Conservation (phyloP, 2,329 filamentous ascomycete genomes). For the Penicillium frequentans region DNA sequence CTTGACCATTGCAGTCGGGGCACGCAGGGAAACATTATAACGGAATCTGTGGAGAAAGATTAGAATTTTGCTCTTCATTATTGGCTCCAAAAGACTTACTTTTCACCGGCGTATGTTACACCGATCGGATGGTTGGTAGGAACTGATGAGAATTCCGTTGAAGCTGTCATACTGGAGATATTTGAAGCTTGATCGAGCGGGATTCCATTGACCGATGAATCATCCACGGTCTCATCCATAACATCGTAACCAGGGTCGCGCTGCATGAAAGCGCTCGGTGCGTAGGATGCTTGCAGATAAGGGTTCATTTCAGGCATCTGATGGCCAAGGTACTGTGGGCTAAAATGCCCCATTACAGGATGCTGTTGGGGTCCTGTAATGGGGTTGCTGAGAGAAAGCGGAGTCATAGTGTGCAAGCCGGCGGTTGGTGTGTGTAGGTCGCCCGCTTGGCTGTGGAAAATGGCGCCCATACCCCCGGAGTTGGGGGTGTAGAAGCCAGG, state of each 20-base stretch:
- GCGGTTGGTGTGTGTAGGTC: conserved; percentile 83
- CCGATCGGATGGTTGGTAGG: conserved; percentile 16
- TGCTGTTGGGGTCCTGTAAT: conserved; percentile 61
- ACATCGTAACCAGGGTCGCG: conserved; percentile 78
- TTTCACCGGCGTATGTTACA: conserved; percentile 50
- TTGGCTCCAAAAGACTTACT: conserved; percentile 39
- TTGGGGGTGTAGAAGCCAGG: conserved; percentile 87
- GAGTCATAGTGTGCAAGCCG: conserved; percentile 72
- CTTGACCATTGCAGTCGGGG: conserved; percentile 91
- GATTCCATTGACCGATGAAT: conserved; percentile 62
- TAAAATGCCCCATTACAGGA: conserved; percentile 68
- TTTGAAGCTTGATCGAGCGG: conserved; percentile 58
- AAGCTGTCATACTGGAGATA: conserved; percentile 45
- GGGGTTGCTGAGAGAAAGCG: conserved; percentile 73
- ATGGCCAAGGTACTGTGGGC: conserved; percentile 55
- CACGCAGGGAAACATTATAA: conserved; percentile 85
- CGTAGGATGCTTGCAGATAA: conserved; percentile 68
- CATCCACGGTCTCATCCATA: conserved; percentile 68
- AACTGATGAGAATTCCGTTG: conserved; percentile 27
- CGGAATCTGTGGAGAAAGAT: conserved; percentile 62
- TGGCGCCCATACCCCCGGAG: conserved; percentile 71
- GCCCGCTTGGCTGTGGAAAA: conserved; percentile 80
- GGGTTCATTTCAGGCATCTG: conserved; percentile 69
- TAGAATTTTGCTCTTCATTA: conserved; percentile 7
- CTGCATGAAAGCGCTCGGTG: conserved; percentile 77